Percentiles rank a stretch among this genome's conserved stretches.
Conservation (phyloP, 768 basidiomycete genomes). For the Saitozyma sp. region DNA sequence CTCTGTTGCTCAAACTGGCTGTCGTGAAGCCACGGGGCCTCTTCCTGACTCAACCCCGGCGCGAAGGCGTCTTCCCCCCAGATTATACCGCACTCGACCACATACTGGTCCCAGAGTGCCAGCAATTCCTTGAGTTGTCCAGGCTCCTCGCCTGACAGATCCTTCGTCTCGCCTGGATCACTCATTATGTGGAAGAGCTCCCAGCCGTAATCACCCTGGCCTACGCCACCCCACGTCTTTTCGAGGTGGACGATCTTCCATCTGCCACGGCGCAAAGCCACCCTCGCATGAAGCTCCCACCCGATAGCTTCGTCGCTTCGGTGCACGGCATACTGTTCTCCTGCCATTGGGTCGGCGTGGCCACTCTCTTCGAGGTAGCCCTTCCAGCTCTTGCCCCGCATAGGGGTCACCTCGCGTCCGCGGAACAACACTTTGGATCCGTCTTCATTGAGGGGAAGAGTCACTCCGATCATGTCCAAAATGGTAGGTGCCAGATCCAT, state of each 20-base stretch:
- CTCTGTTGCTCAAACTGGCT: neutral
- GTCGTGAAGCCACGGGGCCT: neutral
- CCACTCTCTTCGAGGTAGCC: slow-evolving; percentile 14
- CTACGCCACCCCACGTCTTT: slow-evolving; percentile 39
- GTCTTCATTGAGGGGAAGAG: neutral
- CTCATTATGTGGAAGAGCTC: slow-evolving; percentile 27
- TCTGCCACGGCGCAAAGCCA: neutral
- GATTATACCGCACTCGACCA: neutral
- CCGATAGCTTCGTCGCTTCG: slow-evolving; percentile 8
- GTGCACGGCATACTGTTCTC: slow-evolving; percentile 38
- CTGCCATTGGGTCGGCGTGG: slow-evolving; percentile 9
- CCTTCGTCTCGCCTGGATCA: slow-evolving; percentile 19
- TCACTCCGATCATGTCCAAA: neutral
- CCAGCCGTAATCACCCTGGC: slow-evolving; percentile 41
- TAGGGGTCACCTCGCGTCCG: slow-evolving; percentile 27
- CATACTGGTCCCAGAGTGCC: slow-evolving; percentile 16
- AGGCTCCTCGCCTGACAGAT: slow-evolving; percentile 17
- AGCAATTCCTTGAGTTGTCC: slow-evolving; percentile 22
- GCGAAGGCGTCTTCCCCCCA: neutral
- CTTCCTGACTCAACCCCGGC: neutral
- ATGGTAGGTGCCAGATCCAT: slow-evolving; percentile 50
- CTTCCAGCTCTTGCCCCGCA: slow-evolving; percentile 41
- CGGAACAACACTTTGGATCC: slow-evolving; percentile 17
- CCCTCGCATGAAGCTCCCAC: slow-evolving; percentile 4
- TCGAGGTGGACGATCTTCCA: slow-evolving; percentile 4